These are phyloP conservation scores for Neofusicoccum laricinum DNA, from an alignment of 2,329 filamentous ascomycete genomes.

Conservation along the genomic window DNA sequence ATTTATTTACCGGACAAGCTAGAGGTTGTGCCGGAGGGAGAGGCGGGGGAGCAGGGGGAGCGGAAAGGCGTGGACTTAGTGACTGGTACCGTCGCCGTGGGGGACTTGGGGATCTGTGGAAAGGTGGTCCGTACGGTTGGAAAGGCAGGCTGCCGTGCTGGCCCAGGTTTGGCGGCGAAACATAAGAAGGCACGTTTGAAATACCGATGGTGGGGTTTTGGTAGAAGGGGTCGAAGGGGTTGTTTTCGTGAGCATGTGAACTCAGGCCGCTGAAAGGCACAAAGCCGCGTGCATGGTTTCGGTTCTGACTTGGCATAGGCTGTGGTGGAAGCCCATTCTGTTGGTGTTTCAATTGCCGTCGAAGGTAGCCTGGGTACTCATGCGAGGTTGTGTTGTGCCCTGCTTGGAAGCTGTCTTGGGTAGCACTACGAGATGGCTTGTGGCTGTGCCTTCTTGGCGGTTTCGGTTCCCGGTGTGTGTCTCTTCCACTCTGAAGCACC, in stretches of 20 bases:
- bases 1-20: not conserved
- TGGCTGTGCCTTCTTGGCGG: too few species aligned
- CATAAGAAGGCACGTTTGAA: not conserved
- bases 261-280: not conserved
- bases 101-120: not conserved
- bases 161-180: not conserved
- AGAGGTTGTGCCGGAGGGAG: too few species aligned
- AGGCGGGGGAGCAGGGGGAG: not conserved
- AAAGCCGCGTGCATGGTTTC: not conserved
- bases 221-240: not conserved
- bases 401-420: too few species aligned
- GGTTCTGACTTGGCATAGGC: not conserved
- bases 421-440: too few species aligned
- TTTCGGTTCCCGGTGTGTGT: too few species aligned
- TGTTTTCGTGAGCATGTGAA: not conserved
- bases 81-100: not conserved
- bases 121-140: not conserved
- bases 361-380: not conserved
- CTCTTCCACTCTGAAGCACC: too few species aligned
- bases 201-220: not conserved
- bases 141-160: not conserved
- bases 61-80: not conserved
- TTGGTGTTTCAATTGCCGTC: too few species aligned
- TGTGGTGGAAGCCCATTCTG: not conserved
- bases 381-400: not conserved